These are phyloP conservation scores for Darksidea phi DNA, from an alignment of 495 filamentous ascomycete genomes.

Conservation along the genomic window DNA sequence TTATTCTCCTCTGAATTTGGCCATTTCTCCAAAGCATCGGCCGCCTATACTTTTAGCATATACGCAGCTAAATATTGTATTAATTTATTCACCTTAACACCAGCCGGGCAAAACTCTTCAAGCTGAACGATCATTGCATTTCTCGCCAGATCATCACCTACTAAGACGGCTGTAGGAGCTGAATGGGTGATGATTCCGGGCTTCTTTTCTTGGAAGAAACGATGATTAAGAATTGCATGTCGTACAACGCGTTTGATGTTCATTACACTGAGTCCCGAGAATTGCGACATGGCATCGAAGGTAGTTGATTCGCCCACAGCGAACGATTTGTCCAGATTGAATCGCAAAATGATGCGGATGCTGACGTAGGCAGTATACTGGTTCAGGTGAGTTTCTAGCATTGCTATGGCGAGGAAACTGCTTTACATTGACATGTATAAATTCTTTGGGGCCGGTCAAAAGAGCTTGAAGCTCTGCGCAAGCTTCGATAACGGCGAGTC, in stretches of 20 bases:
- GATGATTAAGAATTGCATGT: conserved; percentile 14
- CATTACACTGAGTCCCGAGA: background rate
- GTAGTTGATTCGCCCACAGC: conserved; percentile 1
- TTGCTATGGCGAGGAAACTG: background rate
- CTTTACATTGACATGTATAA: background rate
- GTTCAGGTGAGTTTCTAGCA: background rate
- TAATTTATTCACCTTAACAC: background rate
- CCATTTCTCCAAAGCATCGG: conserved; percentile 14
- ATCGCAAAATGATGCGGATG: conserved; percentile 7
- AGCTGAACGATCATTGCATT: background rate
- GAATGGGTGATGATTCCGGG: conserved; percentile 6
- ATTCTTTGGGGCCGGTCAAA: conserved; percentile 6
- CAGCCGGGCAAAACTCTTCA: conserved; percentile 13
- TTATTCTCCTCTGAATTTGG: conserved; percentile 9
- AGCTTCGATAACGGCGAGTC: conserved; percentile 4
- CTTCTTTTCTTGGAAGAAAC: conserved; percentile 4
- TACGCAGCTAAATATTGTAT: too few species aligned
- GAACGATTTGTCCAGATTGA: conserved; percentile 2
- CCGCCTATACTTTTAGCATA: background rate
- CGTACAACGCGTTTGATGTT: background rate
- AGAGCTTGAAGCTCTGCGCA: conserved; percentile 7
- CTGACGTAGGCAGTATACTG: conserved; percentile 9
- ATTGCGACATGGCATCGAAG: background rate
- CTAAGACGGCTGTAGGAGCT: background rate
- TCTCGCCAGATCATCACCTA: conserved; percentile 3